Evolutionary conservation across 2,329 filamentous ascomycete genomes (phyloP).

Genomic region (Trichoderma afroharzianum): DNA sequence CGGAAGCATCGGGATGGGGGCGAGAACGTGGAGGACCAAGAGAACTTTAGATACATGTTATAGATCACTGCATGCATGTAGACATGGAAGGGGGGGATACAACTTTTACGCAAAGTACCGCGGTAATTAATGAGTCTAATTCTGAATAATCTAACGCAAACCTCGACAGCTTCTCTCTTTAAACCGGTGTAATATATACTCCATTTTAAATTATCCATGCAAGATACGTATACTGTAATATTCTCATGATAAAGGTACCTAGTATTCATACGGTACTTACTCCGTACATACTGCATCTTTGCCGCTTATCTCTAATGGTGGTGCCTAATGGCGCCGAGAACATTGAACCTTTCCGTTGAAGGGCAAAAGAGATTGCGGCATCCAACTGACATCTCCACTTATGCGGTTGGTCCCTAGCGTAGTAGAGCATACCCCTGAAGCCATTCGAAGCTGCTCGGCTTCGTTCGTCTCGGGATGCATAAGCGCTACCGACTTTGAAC

Average conservation of each 20-base stretch:
- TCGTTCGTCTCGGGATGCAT: neutral
- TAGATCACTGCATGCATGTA: neutral
- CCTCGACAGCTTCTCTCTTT: neutral
- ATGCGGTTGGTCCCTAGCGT: conserved; percentile 6
- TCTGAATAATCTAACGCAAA: neutral
- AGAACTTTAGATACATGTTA: neutral
- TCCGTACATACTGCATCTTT: neutral
- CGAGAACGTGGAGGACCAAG: neutral
- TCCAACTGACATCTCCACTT: neutral
- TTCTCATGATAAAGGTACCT: neutral
- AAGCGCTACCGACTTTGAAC: neutral
- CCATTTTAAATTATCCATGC: neutral
- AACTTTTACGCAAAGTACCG: neutral
- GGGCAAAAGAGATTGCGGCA: neutral
- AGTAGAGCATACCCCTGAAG: neutral
- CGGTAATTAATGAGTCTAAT: neutral
- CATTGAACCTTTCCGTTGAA: neutral
- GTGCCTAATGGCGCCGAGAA: neutral
- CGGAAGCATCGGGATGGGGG: neutral
- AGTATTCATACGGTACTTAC: neutral
- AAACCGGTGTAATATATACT: neutral
- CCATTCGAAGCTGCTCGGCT: neutral
- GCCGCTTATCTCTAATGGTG: neutral
- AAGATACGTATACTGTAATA: neutral
- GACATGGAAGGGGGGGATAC: neutral